phyloP scores from a whole-genome alignment of 1,284 basidiomycete species.

The Rhizoctonia solani region DNA sequence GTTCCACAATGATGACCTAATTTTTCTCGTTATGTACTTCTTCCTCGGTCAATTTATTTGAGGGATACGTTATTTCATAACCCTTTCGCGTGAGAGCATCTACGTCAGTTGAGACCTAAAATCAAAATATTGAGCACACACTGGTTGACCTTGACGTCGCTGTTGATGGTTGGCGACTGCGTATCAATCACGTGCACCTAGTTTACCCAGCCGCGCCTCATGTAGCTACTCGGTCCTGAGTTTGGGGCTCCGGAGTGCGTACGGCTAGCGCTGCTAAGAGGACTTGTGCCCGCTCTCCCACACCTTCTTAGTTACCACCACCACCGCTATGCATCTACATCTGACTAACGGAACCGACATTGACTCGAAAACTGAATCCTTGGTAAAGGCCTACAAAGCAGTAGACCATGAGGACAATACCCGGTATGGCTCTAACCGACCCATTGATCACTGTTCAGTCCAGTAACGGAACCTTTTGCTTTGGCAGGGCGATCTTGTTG shows the following conservation, averaged over 20 bases:
- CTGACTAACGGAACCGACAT: constrained; percentile 6
- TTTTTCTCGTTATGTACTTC: constrained; percentile 12
- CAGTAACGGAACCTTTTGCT: background rate
- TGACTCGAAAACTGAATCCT: background rate
- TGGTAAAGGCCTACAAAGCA: constrained; percentile 5
- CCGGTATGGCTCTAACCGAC: background rate
- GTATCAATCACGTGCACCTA: constrained; percentile 11
- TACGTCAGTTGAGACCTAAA: background rate
- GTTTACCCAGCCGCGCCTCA: background rate
- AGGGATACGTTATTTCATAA: background rate
- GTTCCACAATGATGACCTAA: constrained; percentile 1
- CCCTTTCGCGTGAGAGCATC: background rate
- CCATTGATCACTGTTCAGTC: background rate
- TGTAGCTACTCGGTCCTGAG: constrained; percentile 7
- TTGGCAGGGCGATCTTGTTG: constrained; percentile 10
- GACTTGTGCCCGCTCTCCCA: background rate
- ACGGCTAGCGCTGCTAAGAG: background rate
- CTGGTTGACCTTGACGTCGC: background rate
- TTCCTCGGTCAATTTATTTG: constrained; percentile 13
- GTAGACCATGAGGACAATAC: constrained; percentile 22
- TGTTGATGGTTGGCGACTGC: background rate
- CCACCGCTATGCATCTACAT: no score
- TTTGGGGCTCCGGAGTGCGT: background rate
- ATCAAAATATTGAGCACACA: background rate
- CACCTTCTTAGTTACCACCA: background rate